These are phyloP conservation scores for Ophiocordyceps polyrhachis-furcata DNA, from an alignment of 2,329 filamentous ascomycete genomes.

Conservation along the genomic window DNA sequence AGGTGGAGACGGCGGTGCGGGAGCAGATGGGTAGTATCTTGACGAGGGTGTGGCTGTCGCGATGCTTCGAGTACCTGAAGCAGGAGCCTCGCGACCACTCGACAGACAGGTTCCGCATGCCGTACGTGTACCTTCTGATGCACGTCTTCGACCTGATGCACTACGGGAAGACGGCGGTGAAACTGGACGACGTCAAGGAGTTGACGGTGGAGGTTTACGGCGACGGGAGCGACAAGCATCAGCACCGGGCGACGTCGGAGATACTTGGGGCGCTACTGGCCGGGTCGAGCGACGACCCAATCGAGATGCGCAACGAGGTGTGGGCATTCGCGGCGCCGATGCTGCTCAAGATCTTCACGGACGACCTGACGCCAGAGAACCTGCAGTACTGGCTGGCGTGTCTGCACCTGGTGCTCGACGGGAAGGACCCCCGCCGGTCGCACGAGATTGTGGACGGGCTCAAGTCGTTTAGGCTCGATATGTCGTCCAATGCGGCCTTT, in stretches of 20 bases:
- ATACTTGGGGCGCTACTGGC: constrained; percentile 74
- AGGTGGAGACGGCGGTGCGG: constrained; percentile 54
- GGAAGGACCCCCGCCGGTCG: constrained; percentile 72
- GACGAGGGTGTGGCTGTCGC: constrained; percentile 68
- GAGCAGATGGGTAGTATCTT: constrained; percentile 65
- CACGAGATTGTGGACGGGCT: constrained; percentile 75
- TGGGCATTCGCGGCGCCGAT: constrained; percentile 89
- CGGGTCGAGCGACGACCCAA: constrained; percentile 60
- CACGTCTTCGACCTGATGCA: constrained; percentile 84
- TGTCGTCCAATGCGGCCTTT: constrained; percentile 91
- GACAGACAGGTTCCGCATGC: constrained; percentile 77
- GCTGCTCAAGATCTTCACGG: constrained; percentile 68
- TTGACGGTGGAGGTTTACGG: constrained; percentile 62
- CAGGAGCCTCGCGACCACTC: constrained; percentile 76
- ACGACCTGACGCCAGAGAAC: constrained; percentile 87
- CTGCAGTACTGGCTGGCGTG: constrained; percentile 89
- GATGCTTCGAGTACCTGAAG: constrained; percentile 84
- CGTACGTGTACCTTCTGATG: constrained; percentile 69
- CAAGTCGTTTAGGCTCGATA: constrained; percentile 73
- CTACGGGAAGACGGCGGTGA: constrained; percentile 56
- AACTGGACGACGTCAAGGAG: constrained; percentile 74
- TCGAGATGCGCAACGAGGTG: constrained; percentile 53
- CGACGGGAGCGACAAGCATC: constrained; percentile 92
- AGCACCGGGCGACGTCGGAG: constrained; percentile 87
- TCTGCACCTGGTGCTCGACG: constrained; percentile 71